Evolutionary conservation across 1,139 yeast species (phyloP).

Genomic region (Taphrina sp.): DNA sequence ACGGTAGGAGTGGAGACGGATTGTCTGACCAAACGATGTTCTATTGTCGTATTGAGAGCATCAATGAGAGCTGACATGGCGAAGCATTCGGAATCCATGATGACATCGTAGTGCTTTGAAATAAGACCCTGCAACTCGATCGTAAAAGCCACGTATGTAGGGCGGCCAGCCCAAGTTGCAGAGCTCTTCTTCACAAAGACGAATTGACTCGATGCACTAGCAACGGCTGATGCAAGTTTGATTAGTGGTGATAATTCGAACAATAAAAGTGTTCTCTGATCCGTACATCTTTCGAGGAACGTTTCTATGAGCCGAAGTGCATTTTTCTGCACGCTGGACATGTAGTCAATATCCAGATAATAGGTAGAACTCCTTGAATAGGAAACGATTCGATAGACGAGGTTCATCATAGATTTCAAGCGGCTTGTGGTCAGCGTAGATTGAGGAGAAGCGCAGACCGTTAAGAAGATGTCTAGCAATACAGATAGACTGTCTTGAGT

Average conservation of each 20-base stretch:
- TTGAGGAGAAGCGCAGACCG: not conserved
- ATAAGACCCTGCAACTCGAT: not conserved
- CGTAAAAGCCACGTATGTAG: constrained; percentile 18
- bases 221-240: not conserved
- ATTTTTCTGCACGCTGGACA: constrained; percentile 19
- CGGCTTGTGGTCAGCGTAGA: not conserved
- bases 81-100: not conserved
- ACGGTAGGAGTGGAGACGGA: constrained; percentile 2
- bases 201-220: not conserved
- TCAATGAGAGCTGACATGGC: not conserved
- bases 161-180: constrained; percentile 18
- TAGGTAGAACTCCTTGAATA: constrained; percentile 25
- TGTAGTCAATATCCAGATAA: constrained; percentile 30
- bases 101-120: not conserved
- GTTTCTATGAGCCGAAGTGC: not conserved
- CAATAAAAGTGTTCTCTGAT: not conserved
- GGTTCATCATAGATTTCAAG: not conserved
- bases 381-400: constrained; percentile 2
- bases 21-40: not conserved
- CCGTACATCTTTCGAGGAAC: constrained; percentile 5
- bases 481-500: constrained; percentile 9
- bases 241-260: not conserved
- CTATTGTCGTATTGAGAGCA: not conserved
- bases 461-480: not conserved
- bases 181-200: not conserved